phyloP scores from a whole-genome alignment of 129 eudicot species.

The Ambrosia artemisiifolia region DNA sequence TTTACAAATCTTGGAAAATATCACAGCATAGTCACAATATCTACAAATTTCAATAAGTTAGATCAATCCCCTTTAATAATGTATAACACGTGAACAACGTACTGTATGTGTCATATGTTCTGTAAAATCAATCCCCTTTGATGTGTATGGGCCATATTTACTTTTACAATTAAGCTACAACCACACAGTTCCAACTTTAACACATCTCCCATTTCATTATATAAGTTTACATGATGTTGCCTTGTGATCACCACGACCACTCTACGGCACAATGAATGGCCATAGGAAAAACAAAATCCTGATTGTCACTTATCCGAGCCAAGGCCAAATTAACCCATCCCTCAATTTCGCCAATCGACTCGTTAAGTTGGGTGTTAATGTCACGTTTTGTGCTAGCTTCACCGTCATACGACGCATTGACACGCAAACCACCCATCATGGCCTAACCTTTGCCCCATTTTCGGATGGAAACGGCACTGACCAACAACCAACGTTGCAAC shows the following conservation, averaged over 20 bases:
- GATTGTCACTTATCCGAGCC: slow-evolving; percentile 25
- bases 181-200: neutral
- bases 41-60: no score
- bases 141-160: no score
- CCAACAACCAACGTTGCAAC: neutral
- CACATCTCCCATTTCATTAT: neutral
- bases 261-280: neutral
- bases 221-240: neutral
- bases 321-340: slow-evolving; percentile 42
- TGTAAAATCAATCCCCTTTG: no score
- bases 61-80: no score
- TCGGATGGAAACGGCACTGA: neutral
- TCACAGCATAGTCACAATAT: no score
- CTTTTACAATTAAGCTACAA: neutral
- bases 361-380: slow-evolving; percentile 21
- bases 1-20: no score
- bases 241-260: neutral
- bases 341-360: slow-evolving; percentile 29
- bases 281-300: slow-evolving; percentile 6
- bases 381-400: slow-evolving; percentile 22
- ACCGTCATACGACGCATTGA: neutral
- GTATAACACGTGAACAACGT: no score
- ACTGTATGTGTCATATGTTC: no score
- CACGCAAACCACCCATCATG: neutral
- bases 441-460: neutral